These are phyloP conservation scores for Passalora sequoiae DNA, from an alignment of 2,329 filamentous ascomycete genomes.

Conservation along the genomic window DNA sequence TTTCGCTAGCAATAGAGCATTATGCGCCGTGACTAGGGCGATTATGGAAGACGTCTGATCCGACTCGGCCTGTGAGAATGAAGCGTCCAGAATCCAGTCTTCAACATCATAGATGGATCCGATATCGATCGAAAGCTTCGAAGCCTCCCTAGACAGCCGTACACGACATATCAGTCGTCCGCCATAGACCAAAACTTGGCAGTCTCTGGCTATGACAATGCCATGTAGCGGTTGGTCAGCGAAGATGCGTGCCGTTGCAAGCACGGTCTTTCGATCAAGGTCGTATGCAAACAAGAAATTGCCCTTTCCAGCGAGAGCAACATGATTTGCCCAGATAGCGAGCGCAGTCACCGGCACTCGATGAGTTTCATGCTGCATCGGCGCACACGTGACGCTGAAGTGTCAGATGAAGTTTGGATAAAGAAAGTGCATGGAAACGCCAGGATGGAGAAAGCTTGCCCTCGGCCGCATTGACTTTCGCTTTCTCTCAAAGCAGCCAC, in stretches of 20 bases:
- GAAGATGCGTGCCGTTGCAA: constrained; percentile 52
- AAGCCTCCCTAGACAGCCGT: neutral
- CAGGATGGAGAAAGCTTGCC: too few relatives aligned
- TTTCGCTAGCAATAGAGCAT: constrained; percentile 54
- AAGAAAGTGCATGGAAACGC: too few relatives aligned
- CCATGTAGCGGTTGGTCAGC: constrained; percentile 68
- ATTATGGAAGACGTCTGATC: constrained; percentile 32
- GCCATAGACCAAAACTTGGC: constrained; percentile 63
- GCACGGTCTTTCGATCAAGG: constrained; percentile 20
- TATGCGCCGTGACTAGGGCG: constrained; percentile 77
- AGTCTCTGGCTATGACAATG: constrained; percentile 46
- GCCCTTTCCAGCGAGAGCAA: constrained; percentile 42
- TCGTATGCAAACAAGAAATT: constrained; percentile 39
- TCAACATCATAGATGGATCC: constrained; percentile 47
- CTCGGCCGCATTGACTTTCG: too few relatives aligned
- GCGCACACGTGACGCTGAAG: too few relatives aligned
- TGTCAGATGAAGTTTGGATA: too few relatives aligned
- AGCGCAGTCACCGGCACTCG: constrained; percentile 44
- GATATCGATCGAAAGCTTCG: constrained; percentile 28
- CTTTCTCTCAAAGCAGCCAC: too few relatives aligned
- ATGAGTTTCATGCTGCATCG: constrained; percentile 31
- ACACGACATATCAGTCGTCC: constrained; percentile 36
- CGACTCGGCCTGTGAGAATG: constrained; percentile 39
- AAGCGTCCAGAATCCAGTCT: constrained; percentile 75
- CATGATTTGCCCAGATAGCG: constrained; percentile 33